These are phyloP conservation scores for Alternaria longipes DNA, from an alignment of 2,329 filamentous ascomycete genomes.

Conservation along the genomic window DNA sequence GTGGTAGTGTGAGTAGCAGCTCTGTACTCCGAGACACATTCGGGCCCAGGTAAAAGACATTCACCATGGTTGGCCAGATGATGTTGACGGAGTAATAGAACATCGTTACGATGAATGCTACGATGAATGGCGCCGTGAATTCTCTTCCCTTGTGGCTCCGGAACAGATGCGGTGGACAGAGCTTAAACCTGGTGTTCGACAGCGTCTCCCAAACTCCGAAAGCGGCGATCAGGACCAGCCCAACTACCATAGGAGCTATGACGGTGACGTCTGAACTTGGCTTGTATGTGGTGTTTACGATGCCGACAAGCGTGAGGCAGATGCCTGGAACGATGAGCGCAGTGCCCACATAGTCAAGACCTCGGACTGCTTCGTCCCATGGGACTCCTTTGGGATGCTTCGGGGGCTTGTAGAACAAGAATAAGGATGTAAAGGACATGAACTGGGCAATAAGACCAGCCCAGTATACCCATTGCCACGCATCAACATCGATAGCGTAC, in stretches of 20 bases:
- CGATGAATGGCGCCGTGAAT: conserved; percentile 59
- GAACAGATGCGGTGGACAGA: conserved; percentile 57
- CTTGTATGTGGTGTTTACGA: conserved; percentile 46
- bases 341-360: conserved; percentile 45
- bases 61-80: conserved; percentile 60
- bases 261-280: conserved; percentile 37
- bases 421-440: conserved; percentile 31
- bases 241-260: conserved; percentile 44
- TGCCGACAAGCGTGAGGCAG: conserved; percentile 42
- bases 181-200: conserved; percentile 33
- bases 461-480: conserved; percentile 37
- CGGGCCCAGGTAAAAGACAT: conserved; percentile 54
- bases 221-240: conserved; percentile 42
- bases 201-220: conserved; percentile 51
- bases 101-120: conserved; percentile 61
- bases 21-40: conserved; percentile 42
- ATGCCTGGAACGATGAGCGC: conserved; percentile 43
- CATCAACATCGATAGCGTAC: conserved; percentile 27
- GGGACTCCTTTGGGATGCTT: conserved; percentile 6
- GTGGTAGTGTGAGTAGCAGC: conserved; percentile 56
- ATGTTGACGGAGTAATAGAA: conserved; percentile 62
- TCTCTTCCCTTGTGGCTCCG: conserved; percentile 57
- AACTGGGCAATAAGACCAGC: conserved; percentile 36
- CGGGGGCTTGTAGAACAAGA: conserved; percentile 8
- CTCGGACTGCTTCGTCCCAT: conserved; percentile 32